These are phyloP conservation scores for Senna siamea DNA, from an alignment of 306 rosid species.

Conservation along the genomic window DNA sequence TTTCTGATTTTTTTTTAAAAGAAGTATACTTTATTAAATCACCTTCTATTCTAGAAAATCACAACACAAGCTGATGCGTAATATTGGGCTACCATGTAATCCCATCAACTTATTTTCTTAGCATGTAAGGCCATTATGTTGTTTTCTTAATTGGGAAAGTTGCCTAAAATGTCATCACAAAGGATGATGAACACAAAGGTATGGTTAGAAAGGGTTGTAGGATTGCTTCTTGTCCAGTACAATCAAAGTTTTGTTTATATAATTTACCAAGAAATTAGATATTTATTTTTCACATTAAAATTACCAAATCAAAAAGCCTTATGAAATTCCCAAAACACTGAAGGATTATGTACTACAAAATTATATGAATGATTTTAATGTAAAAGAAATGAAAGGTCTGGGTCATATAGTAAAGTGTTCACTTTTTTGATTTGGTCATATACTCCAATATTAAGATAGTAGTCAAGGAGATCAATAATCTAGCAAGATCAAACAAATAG, in stretches of 20 bases:
- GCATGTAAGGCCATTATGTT: constrained; percentile 1
- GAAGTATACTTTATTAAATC: constrained; percentile 3
- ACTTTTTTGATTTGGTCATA: not conserved
- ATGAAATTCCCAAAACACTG: not conserved
- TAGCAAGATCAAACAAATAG: not conserved
- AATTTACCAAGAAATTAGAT: not conserved
- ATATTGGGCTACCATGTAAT: not conserved
- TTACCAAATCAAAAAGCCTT: not conserved
- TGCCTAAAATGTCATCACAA: not conserved
- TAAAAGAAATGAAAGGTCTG: not conserved
- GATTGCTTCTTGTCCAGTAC: constrained; percentile 14
- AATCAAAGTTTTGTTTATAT: not conserved
- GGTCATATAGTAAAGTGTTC: not conserved
- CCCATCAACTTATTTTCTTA: not conserved
- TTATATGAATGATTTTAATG: constrained; percentile 11
- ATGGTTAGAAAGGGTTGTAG: not conserved
- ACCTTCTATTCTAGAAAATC: not conserved
- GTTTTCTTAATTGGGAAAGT: not conserved
- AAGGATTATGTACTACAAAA: not conserved
- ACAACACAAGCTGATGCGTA: not conserved
- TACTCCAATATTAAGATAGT: not conserved
- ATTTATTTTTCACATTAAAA: not conserved
- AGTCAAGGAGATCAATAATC: not conserved
- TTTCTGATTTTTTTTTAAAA: no score
- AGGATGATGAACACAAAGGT: constrained; percentile 11